phyloP scores from a whole-genome alignment of 352 stramenopile species.

The Pythium apleroticum region DNA sequence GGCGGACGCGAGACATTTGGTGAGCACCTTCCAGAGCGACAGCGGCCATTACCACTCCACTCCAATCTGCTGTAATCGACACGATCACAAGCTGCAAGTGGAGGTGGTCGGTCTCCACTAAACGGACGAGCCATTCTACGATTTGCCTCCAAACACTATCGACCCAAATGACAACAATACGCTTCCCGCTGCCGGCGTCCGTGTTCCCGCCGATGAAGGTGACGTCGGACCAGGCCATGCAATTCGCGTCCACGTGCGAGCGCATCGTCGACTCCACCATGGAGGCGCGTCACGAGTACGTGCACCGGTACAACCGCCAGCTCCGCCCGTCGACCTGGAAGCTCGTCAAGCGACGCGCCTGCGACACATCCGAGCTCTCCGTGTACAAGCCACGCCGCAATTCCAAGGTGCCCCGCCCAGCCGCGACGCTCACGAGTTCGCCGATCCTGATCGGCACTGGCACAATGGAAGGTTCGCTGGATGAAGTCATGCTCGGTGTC shows the following conservation, averaged over 20 bases:
- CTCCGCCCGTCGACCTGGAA: slow-evolving; percentile 30
- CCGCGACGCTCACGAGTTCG: slow-evolving; percentile 25
- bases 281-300: slow-evolving; percentile 26
- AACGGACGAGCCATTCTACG: not conserved
- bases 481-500: slow-evolving; percentile 34
- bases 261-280: slow-evolving; percentile 32
- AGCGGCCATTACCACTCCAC: too few species aligned
- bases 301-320: slow-evolving; percentile 24
- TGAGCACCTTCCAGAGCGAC: too few species aligned
- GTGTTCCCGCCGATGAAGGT: slow-evolving; percentile 37
- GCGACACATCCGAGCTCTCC: slow-evolving; percentile 7
- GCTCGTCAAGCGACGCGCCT: slow-evolving; percentile 20
- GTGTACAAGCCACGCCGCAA: slow-evolving; percentile 23
- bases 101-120: too few species aligned
- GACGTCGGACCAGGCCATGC: slow-evolving; percentile 23
- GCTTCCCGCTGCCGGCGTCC: slow-evolving; percentile 26
- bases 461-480: slow-evolving; percentile 25
- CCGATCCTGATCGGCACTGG: slow-evolving; percentile 36
- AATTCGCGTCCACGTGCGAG: slow-evolving; percentile 28
- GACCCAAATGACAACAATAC: slow-evolving; percentile 6
- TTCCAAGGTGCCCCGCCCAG: slow-evolving; percentile 10
- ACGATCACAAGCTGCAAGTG: too few species aligned
- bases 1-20: too few species aligned
- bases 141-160: not conserved
- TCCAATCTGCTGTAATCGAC: too few species aligned